These are phyloP conservation scores for Colletotrichum viniferum DNA, from an alignment of 2,329 filamentous ascomycete genomes.

Conservation along the genomic window DNA sequence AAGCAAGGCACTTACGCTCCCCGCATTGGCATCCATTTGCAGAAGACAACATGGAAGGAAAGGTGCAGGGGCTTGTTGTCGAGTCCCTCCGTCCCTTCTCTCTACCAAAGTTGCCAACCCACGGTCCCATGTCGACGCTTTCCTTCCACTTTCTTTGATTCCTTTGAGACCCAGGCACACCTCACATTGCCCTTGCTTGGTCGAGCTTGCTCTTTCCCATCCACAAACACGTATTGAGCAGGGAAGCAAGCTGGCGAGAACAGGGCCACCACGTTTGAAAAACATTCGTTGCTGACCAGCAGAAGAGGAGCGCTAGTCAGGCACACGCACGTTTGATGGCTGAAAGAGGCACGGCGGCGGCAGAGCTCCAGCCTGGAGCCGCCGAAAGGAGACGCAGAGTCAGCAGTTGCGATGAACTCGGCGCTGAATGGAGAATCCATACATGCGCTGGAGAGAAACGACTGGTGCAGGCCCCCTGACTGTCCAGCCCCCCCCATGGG, in stretches of 20 bases:
- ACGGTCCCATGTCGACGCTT: background rate
- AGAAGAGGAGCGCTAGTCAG: background rate
- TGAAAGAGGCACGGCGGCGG: background rate
- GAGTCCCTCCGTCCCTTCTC: background rate
- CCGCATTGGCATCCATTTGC: background rate
- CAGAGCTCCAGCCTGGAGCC: background rate
- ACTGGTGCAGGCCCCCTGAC: background rate
- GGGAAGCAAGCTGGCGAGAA: background rate
- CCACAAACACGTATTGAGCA: background rate
- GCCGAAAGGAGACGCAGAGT: background rate
- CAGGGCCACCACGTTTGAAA: background rate
- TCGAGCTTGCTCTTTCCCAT: background rate
- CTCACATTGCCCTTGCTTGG: background rate
- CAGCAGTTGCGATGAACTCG: background rate
- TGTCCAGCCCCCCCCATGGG: background rate
- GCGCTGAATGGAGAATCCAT: background rate
- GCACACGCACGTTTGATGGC: background rate
- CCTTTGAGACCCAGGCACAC: background rate
- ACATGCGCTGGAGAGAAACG: background rate
- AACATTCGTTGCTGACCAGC: background rate
- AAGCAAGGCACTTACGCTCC: background rate
- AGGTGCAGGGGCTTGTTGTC: background rate
- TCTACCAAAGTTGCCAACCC: background rate
- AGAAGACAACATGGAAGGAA: background rate
- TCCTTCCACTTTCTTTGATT: background rate